These are phyloP conservation scores for Medicago arabica DNA, from an alignment of 306 rosid genomes.

Conservation along the genomic window DNA sequence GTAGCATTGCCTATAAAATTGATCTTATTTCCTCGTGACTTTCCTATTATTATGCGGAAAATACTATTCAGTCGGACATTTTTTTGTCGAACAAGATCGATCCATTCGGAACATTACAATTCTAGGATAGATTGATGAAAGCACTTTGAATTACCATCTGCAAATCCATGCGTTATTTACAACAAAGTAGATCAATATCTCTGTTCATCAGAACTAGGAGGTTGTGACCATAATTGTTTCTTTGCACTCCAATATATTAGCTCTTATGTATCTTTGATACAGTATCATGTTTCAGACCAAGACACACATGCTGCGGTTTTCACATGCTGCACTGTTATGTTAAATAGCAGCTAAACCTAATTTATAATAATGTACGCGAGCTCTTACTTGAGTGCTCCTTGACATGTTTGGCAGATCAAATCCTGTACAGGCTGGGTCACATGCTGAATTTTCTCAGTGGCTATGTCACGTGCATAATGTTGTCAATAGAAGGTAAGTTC, in stretches of 20 bases:
- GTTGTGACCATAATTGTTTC: background rate
- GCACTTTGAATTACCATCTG: background rate
- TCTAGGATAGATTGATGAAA: background rate
- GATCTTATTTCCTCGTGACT: background rate
- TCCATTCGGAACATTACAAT: background rate
- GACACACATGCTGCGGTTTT: conserved; percentile 20
- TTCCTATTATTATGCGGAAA: background rate
- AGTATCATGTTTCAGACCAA: background rate
- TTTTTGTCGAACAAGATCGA: background rate
- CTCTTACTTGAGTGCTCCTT: conserved; percentile 18
- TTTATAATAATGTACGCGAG: background rate
- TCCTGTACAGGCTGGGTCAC: conserved; percentile 85
- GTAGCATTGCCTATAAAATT: background rate
- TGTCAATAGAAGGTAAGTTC: conserved; percentile 78
- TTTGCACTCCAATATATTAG: background rate
- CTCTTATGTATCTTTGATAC: conserved; percentile 7
- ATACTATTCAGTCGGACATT: background rate
- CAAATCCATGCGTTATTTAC: background rate
- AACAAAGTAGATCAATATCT: background rate
- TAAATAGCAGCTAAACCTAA: too few species aligned
- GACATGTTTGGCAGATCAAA: conserved; percentile 65
- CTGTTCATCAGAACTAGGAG: background rate
- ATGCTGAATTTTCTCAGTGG: conserved; percentile 77
- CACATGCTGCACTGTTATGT: background rate
- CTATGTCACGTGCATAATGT: conserved; percentile 85